phyloP scores from a whole-genome alignment of 1,139 yeast genomes.

The Suhomyces coccinellae region DNA sequence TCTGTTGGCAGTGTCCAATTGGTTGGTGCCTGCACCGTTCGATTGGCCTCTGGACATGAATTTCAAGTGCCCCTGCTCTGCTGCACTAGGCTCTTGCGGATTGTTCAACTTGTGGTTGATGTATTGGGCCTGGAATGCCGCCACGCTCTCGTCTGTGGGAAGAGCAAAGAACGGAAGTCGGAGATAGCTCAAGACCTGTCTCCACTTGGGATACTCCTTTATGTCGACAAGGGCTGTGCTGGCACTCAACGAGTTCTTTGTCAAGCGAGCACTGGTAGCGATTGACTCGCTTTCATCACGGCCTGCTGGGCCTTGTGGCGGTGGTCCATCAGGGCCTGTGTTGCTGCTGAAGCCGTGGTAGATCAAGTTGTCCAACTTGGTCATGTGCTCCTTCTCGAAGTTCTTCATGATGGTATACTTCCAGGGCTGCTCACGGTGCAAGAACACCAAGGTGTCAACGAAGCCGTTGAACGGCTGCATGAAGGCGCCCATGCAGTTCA shows the following conservation, averaged over 20 bases:
- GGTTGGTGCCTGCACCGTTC: slow-evolving; percentile 16
- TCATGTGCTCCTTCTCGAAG: slow-evolving; percentile 38
- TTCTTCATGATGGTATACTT: slow-evolving; percentile 44
- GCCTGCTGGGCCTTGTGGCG: too few species aligned
- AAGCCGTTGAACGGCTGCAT: slow-evolving; percentile 81
- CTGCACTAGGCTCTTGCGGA: not conserved
- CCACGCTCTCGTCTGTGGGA: slow-evolving; percentile 40
- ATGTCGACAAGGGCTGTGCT: slow-evolving; percentile 28
- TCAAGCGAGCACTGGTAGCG: slow-evolving; percentile 28
- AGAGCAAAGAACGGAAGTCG: slow-evolving; percentile 45
- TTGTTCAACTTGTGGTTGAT: slow-evolving; percentile 19
- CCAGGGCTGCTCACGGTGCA: slow-evolving; percentile 82
- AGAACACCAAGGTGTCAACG: slow-evolving; percentile 73
- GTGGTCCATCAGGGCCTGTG: not conserved
- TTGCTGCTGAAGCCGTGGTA: not conserved
- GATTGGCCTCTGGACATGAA: not conserved
- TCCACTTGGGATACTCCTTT: slow-evolving; percentile 32
- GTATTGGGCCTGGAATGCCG: slow-evolving; percentile 28
- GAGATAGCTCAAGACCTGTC: slow-evolving; percentile 35
- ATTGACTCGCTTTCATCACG: slow-evolving; percentile 22
- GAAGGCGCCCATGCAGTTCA: slow-evolving; percentile 66
- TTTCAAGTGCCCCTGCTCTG: not conserved
- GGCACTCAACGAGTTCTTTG: slow-evolving; percentile 29
- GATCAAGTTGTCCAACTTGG: slow-evolving; percentile 27
- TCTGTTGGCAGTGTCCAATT: not conserved